phyloP scores from a whole-genome alignment of 108 stramenopile species.

The Aurantiochytrium sp. region DNA sequence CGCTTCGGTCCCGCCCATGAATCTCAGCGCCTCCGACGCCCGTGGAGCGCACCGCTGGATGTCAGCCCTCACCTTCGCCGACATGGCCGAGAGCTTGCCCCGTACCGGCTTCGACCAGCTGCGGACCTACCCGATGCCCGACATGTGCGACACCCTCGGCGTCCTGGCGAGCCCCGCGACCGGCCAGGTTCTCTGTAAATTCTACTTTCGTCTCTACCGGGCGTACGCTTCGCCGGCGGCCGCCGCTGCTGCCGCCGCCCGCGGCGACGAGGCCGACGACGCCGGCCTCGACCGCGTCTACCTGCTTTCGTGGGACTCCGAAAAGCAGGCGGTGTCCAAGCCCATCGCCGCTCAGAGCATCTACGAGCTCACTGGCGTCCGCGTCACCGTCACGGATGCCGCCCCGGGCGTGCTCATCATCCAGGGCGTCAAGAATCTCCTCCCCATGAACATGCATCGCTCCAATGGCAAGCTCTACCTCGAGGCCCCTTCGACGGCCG shows the following conservation, averaged over 20 bases:
- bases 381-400: neutral
- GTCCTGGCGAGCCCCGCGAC: neutral
- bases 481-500: neutral
- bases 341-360: conserved; percentile 8
- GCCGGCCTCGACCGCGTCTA: neutral
- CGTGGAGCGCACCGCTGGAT: neutral
- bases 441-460: neutral
- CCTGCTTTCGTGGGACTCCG: neutral
- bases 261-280: neutral
- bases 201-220: neutral
- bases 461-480: neutral
- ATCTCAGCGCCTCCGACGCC: neutral
- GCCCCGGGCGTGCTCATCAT: neutral
- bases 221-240: neutral
- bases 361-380: neutral
- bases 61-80: neutral
- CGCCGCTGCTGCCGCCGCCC: neutral
- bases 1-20: neutral
- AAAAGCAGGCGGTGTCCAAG: neutral
- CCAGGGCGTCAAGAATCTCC: neutral
- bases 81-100: neutral
- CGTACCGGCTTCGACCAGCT: neutral
- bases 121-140: neutral
- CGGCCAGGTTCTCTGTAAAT: neutral
- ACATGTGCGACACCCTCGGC: neutral